Percentiles rank a stretch among this genome's conserved stretches.
phyloP scores from a whole-genome alignment of 805 yeast species.

The Candida qinlingensis region DNA sequence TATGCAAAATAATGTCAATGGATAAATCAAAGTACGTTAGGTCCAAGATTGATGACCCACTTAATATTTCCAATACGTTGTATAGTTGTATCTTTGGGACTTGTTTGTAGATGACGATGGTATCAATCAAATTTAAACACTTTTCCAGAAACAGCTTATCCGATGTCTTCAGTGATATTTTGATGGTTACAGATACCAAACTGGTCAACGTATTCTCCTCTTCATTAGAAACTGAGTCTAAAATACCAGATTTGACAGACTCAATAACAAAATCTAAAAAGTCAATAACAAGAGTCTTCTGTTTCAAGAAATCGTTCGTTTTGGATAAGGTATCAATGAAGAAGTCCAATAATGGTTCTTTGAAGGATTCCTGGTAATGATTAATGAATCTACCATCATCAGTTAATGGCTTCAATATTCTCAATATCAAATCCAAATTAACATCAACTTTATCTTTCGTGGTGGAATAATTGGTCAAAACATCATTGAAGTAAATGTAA shows the following conservation, averaged over 20 bases:
- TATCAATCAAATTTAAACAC: conserved; percentile 37
- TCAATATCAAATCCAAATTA: conserved; percentile 46
- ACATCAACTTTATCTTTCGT: conserved; percentile 33
- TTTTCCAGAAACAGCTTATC: conserved; percentile 31
- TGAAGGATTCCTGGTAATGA: conserved; percentile 43
- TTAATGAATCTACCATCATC: conserved; percentile 48
- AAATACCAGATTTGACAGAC: conserved; percentile 39
- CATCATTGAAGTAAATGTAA: conserved; percentile 55
- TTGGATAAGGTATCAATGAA: conserved; percentile 30
- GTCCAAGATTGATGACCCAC: conserved; percentile 37
- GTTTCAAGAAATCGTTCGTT: conserved; percentile 21
- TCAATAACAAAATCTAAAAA: conserved; percentile 36
- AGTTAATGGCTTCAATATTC: conserved; percentile 43
- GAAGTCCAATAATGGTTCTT: conserved; percentile 33
- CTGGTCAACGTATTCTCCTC: conserved; percentile 29
- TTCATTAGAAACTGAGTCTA: conserved; percentile 7
- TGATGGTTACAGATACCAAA: conserved; percentile 31
- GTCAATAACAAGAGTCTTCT: conserved; percentile 13
- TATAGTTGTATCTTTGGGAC: conserved; percentile 38
- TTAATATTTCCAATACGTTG: conserved; percentile 37
- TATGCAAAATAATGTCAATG: conserved; percentile 34
- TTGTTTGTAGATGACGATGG: conserved; percentile 39
- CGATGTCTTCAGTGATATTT: conserved; percentile 36
- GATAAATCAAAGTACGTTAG: conserved; percentile 30
- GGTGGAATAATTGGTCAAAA: conserved; percentile 39